A percentile compares a stretch with the other conserved stretches of the same genome.
Conservation (phyloP, 306 rosid species). For the Potentilla sterilis region DNA sequence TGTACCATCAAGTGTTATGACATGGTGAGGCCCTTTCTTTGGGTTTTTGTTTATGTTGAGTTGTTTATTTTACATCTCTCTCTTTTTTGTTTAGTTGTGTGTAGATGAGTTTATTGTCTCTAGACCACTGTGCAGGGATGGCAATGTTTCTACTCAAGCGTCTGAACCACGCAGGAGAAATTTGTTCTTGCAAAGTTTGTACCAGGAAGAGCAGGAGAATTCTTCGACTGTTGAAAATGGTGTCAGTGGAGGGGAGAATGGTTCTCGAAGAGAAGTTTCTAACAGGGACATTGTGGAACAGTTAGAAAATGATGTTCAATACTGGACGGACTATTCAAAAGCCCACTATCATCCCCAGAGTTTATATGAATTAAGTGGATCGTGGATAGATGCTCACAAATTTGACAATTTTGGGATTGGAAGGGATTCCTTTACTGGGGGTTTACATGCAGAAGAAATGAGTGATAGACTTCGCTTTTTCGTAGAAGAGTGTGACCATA, state of each 20-base stretch:
- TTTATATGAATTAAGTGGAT: slow-evolving; percentile 70
- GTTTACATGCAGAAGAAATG: slow-evolving; percentile 71
- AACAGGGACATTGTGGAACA: slow-evolving; percentile 57
- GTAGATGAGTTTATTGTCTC: slow-evolving; percentile 23
- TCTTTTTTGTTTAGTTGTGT: background rate
- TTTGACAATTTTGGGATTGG: slow-evolving; percentile 86
- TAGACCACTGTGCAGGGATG: slow-evolving; percentile 60
- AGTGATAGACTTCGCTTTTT: slow-evolving; percentile 81
- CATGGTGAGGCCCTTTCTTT: slow-evolving; percentile 60
- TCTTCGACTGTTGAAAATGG: slow-evolving; percentile 30
- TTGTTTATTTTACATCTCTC: background rate
- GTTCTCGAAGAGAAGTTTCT: slow-evolving; percentile 40
- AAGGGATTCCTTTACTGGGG: slow-evolving; percentile 59
- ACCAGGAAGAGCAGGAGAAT: slow-evolving; percentile 53
- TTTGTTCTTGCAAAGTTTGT: slow-evolving; percentile 70
- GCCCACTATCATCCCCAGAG: slow-evolving; percentile 85
- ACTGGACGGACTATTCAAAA: slow-evolving; percentile 95
- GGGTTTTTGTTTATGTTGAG: background rate
- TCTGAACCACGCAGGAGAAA: slow-evolving; percentile 57
- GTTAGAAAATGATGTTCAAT: slow-evolving; percentile 63
- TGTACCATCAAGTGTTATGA: slow-evolving; percentile 44
- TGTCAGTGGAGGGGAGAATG: slow-evolving; percentile 23
- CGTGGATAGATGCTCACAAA: slow-evolving; percentile 50
- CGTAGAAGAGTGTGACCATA: slow-evolving; percentile 86
- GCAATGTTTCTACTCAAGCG: slow-evolving; percentile 60